Evolutionary conservation across 2,329 filamentous ascomycete genomes (phyloP).

Genomic region (Phaeosphaeriaceae sp.): DNA sequence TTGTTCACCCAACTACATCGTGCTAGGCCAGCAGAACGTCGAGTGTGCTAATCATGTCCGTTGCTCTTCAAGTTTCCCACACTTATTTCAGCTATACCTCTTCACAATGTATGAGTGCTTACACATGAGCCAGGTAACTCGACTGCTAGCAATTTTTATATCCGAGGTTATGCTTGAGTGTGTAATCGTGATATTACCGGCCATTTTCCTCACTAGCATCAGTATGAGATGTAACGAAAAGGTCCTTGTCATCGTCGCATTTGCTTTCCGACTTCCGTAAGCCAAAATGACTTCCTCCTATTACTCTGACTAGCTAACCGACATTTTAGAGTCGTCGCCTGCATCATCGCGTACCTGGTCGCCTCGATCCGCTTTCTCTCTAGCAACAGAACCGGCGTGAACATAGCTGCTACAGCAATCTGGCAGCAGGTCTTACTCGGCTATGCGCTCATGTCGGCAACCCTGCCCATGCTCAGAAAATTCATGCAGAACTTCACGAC

Average conservation of each 20-base stretch:
- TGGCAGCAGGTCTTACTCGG: slow-evolving; percentile 10
- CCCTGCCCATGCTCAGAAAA: slow-evolving; percentile 5
- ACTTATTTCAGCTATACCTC: too few relatives aligned
- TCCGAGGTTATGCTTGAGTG: slow-evolving; percentile 7
- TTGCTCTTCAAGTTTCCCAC: neutral
- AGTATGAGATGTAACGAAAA: slow-evolving; percentile 2
- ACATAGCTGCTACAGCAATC: slow-evolving; percentile 4
- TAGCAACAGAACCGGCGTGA: neutral
- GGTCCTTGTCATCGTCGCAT: slow-evolving; percentile 8
- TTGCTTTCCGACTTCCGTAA: slow-evolving; percentile 10
- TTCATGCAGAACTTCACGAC: slow-evolving; percentile 9
- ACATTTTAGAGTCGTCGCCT: neutral
- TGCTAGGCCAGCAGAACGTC: neutral
- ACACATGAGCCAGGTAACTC: slow-evolving; percentile 1
- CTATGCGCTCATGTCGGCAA: slow-evolving; percentile 11
- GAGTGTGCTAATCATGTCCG: slow-evolving; percentile 3
- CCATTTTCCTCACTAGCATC: slow-evolving; percentile 6
- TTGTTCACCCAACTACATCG: slow-evolving; percentile 2
- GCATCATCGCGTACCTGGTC: slow-evolving; percentile 5
- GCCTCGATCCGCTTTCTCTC: slow-evolving; percentile 2
- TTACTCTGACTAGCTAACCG: too few relatives aligned
- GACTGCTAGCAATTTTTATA: slow-evolving; percentile 3
- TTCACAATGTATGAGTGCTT: neutral
- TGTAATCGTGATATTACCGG: slow-evolving; percentile 1
- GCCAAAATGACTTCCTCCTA: neutral